Evolutionary conservation across 1,284 basidiomycete genomes (phyloP), one percentile per base, ranked within the genome.

Genomic region (Coniferiporia sulphurascens): DNA sequence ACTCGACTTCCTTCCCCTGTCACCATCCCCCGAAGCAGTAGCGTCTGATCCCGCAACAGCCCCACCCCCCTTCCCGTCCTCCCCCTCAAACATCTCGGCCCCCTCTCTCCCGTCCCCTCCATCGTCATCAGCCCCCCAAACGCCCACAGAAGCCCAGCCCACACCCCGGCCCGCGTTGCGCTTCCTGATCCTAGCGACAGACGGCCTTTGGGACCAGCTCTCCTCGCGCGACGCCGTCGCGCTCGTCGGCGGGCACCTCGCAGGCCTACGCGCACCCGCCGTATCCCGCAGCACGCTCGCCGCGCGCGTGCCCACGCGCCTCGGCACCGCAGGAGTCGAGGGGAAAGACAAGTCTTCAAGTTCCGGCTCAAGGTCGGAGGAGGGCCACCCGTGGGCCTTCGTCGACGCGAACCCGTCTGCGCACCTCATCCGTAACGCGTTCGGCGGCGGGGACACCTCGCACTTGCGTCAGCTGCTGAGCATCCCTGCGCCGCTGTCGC

Each of bases 181-280:
- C 58, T 87, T 87, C 71, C 65, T 90, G 55, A 80, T 90, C 52
- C 77, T 90, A 68, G 87, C 86, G 0, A 89, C 87, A 0, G 87
- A 89, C 68, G 95, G 95, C 13, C 80, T 98, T 54, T 98, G 95
- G 93, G 97, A 99, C 73, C 80, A 91, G 65, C 80, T 99, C 58
- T 89, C 90, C 62, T 97, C 95, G n/a, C 88, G 95, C 70, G 95
- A 99, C 67, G 93, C 95, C 6, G 94, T 97, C 52, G 82, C 89
- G 15, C 85, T 99, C 21, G 89, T 96, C 17, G 93, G 87, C 3
- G 91, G 90, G 1, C 85, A 94, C 74, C 76, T 98, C 50, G 74
- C 80, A 17, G 91, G 92, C 19, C 72, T 92, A 15, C 85, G 84
- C 65, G 87, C 87, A 44, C 74, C 56, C 19, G 60, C 71, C 22